Base-by-base conservation (phyloP, 2,329 filamentous ascomycete genomes). In the Aspergillus costaricaensis region DNA sequence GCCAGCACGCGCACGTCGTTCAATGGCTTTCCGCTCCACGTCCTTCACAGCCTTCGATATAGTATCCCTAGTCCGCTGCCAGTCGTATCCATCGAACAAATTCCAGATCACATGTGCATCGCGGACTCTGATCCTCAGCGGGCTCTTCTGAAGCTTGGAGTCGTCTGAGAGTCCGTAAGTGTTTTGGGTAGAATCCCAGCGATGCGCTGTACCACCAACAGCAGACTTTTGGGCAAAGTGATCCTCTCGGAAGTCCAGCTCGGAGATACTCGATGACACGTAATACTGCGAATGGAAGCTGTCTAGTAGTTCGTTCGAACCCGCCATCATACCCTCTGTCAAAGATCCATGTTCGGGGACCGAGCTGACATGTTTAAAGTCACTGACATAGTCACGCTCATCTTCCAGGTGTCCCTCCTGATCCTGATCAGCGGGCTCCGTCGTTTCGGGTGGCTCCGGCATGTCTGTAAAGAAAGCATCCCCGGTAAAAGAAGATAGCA, bases 61-160 rank as follows among this genome's bases (percentile, higher is more conserved):
- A 4, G 89, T 86, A 63, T 95, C 90, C 47, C 94, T 86, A 0
- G 96, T 99, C 47, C 86, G 85, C 67, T 88, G 86, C 96, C 96
- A 99, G 76, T 99, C 96, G 73, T 96, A 99, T 1, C 95, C 95
- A 79, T 99, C 95, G 75, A 95, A 97, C 1, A 99, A 81, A 71
- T 99, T 96, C 95, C 95, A 99, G 61, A 98, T 97, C 55, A 97
- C 81, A 72, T 98, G 92, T 5, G 96, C 88, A 71, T 97, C 92
- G 25, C 91, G 88, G 15, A 98, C 84, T 5, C 87, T 87, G 2
- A 97, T 82, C 64, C 87, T 88, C 14, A 99, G 78, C 5, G 94
- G 91, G 63, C 89, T 91, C 56, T 82, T 82, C 41, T 83, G 82
- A 8, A 88, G 80, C 62, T 88, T 86, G 9, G 79, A 74, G 53